Percentiles rank a stretch among this genome's conserved stretches.
These are phyloP conservation scores for Xylaria sp. DNA, from an alignment of 2,329 filamentous ascomycete species.

Conservation along the genomic window DNA sequence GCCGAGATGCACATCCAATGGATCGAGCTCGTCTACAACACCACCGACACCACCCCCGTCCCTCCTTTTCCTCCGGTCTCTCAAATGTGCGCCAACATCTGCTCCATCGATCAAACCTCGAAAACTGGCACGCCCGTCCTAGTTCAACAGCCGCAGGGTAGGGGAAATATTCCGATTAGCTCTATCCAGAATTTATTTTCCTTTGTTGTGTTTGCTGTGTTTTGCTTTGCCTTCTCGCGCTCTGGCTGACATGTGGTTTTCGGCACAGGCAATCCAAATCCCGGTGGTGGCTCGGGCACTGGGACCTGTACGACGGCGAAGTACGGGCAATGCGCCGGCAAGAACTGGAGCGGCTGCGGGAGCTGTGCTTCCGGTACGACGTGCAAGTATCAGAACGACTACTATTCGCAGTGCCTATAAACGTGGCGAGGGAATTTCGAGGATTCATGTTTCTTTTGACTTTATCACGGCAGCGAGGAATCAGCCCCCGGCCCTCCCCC, in stretches of 20 bases:
- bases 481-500: too few relatives aligned
- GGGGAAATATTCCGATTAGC: not conserved
- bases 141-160: conserved; percentile 31
- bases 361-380: conserved; percentile 41
- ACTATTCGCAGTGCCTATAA: conserved; percentile 47
- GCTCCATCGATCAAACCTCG: conserved; percentile 53
- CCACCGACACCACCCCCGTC: conserved; percentile 45
- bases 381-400: conserved; percentile 47
- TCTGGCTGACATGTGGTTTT: conserved; percentile 13
- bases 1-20: conserved; percentile 63
- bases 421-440: not conserved
- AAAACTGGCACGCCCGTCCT: conserved; percentile 52
- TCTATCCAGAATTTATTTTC: not conserved
- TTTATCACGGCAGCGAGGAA: not conserved
- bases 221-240: not conserved
- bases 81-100: conserved; percentile 49
- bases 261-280: conserved; percentile 21
- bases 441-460: not conserved
- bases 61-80: conserved; percentile 9
- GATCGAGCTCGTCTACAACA: conserved; percentile 61
- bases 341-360: conserved; percentile 45
- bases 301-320: conserved; percentile 43
- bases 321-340: conserved; percentile 47
- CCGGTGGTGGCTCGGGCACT: conserved; percentile 17
- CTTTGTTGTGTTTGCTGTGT: too few relatives aligned